These are phyloP conservation scores for Collybia nuda DNA, from an alignment of 768 basidiomycete species.

Conservation along the genomic window DNA sequence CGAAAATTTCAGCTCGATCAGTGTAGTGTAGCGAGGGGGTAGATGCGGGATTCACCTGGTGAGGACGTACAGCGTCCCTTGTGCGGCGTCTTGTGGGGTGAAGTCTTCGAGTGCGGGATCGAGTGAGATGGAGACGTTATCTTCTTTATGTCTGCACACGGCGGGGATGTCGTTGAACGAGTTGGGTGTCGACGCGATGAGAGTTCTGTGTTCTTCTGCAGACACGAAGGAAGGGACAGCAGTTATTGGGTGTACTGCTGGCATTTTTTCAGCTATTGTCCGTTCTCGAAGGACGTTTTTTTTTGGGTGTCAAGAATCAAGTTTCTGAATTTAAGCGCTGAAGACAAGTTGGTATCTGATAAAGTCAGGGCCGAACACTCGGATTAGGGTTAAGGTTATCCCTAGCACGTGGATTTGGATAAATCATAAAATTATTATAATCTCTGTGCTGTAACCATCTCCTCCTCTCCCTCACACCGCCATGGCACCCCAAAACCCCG, in stretches of 20 bases:
- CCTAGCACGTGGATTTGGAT: too few relatives aligned
- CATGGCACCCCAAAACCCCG: slow-evolving; percentile 1
- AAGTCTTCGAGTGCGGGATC: slow-evolving; percentile 68
- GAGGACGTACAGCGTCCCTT: slow-evolving; percentile 79
- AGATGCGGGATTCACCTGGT: too few relatives aligned
- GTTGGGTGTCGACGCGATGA: slow-evolving; percentile 78
- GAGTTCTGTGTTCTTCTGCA: slow-evolving; percentile 62
- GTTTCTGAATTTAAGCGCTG: too few relatives aligned
- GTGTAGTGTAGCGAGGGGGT: too few relatives aligned
- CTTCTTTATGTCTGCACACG: slow-evolving; percentile 72
- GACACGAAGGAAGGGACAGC: slow-evolving; percentile 36
- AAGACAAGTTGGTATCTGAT: too few relatives aligned
- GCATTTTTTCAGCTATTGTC: too few relatives aligned
- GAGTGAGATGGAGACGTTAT: slow-evolving; percentile 65
- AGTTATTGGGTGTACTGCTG: slow-evolving; percentile 34
- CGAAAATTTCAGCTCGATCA: too few relatives aligned
- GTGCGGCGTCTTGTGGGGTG: slow-evolving; percentile 43
- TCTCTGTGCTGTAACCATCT: background rate
- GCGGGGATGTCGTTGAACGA: slow-evolving; percentile 88
- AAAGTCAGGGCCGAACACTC: too few relatives aligned
- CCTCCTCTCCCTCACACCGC: background rate
- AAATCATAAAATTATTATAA: background rate
- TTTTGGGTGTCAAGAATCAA: too few relatives aligned
- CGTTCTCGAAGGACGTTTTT: too few relatives aligned
- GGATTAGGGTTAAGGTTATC: slow-evolving; percentile 17